Base-by-base conservation (phyloP, 306 rosid species). In the Quercus suber region DNA sequence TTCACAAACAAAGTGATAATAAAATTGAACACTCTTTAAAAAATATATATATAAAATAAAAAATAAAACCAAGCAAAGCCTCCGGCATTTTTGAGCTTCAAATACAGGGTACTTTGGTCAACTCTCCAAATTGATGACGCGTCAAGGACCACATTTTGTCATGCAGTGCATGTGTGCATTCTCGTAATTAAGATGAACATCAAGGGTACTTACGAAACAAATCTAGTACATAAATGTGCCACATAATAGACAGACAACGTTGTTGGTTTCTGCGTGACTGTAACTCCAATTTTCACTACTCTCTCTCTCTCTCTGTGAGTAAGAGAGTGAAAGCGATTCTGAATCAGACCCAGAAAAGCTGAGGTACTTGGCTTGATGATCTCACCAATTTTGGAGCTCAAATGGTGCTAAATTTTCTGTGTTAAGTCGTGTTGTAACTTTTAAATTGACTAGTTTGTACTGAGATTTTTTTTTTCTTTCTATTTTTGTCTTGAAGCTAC, bases 141-240 rank as follows among this genome's bases (percentile, higher is more conserved):
- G 9, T 21, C 10, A 55, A n/a, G 85, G 89, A 59, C 79, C 84
- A 43, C 71, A n/a, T 74, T 41, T 30, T 59, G 71, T 77, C 73
- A 67, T 25, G 53, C 11, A 35, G 49, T 87, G 89, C 76, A 78
- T 51, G 69, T 63, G 51, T 89, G 89, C 76, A 78, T 51, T 75
- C 73, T 67, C 51, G 90, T 83, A 81, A 89, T 85, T 81, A 79
- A 53, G 73, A 9, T 60, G 41, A 77, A 79, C 55, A 6, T 25
- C 2, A 33, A 78, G 89, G 90, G 85, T 53, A 2, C 21, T 74
- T 78, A 5, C 70, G 12, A 13, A 77, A 64, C 82, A 72, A 19
- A 37, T 73, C 14, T 8, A 60, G 55, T 79, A 55, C 69, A 89
- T 87, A 89, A 89, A 80, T 79, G 87, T 70, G 74, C 52, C 79